Evolutionary conservation across 495 filamentous ascomycete genomes (phyloP).

Genomic region (Cryomyces antarcticus): DNA sequence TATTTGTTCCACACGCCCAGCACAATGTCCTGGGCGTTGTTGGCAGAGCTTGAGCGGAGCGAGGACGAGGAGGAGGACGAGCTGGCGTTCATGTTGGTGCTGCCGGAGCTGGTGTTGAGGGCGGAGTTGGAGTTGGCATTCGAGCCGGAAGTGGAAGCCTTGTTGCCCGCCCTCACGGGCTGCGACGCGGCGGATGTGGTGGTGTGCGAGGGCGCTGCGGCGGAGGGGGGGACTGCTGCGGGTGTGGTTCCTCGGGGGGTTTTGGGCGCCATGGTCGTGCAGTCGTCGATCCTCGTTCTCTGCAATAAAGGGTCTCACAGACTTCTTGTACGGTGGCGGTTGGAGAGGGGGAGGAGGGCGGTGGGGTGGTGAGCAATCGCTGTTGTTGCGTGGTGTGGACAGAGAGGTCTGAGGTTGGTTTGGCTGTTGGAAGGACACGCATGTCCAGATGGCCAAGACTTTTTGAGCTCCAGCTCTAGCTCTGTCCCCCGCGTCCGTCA

Average conservation of each 20-base stretch:
- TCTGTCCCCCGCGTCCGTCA: no score
- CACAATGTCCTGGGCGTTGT: slow-evolving; percentile 31
- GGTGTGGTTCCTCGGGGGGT: slow-evolving; percentile 20
- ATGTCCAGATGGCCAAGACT: no score
- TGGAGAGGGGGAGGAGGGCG: no score
- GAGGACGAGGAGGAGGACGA: slow-evolving; percentile 21
- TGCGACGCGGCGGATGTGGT: slow-evolving; percentile 14
- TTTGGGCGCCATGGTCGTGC: slow-evolving; percentile 27
- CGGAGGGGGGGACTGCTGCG: slow-evolving; percentile 16
- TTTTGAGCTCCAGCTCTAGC: no score
- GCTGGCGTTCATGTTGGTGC: neutral
- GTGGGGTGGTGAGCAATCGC: no score
- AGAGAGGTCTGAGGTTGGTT: no score
- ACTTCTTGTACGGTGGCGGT: no score
- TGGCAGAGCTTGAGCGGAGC: slow-evolving; percentile 13
- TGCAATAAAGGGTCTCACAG: no score
- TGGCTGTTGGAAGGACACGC: no score
- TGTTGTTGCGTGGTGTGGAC: no score
- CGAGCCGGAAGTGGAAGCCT: neutral
- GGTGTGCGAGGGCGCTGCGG: slow-evolving; percentile 10
- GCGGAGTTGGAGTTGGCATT: neutral
- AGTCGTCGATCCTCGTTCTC: no score
- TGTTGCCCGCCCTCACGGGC: neutral
- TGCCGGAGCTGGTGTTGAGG: neutral
- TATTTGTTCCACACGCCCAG: slow-evolving; percentile 53